Evolutionary conservation across 176 grass and related monocot species (phyloP), one percentile per base, ranked within the genome.

Genomic region (Guadua angustifolia): DNA sequence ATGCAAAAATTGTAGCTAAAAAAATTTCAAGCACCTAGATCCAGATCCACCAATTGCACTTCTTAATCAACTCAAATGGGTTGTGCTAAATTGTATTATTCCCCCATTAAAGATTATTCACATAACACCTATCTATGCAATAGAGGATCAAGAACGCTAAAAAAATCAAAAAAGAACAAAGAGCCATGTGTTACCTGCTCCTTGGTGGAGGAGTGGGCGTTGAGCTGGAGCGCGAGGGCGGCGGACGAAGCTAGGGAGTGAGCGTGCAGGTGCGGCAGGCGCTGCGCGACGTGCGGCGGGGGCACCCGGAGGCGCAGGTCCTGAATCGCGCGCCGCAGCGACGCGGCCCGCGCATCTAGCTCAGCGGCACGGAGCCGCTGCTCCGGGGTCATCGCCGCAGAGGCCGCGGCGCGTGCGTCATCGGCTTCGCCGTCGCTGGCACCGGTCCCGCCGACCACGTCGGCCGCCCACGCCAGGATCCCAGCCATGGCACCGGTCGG

Each of bases 191-290:
- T 17, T 14, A 98, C 92, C 80, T 98, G 89, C 63, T 95, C 93
- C 77, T 87, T 90, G 59, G 95, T 98, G 44, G 44, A 45, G 79
- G 93, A 91, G 75, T 98, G 95, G 2, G 93, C 82, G 63, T 93
- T 98, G 61, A 95, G 81, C 75, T 98, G 91, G 74, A 98, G 95
- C 0, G 89, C 87, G 71, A 98, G 92, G 45, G 89, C 85, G 36
- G 89, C 91, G 59, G 82, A 93, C 43, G 95, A 98, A n/a, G 95
- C 95, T 62, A 95, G 61, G 50, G 90, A 92, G 85, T 95, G 85
- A 57, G 93, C 93, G 65, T 92, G 93, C 74, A 95, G 90, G 86
- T 95, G 87, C 6, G 93, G 93, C 47, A 95, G 85, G 2, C 90
- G 88, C 88, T 92, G 93, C 32, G 93, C 75, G 57, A 95, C 86